Base-by-base conservation (phyloP, 2,329 filamentous ascomycete genomes). In the Penicillium italicum region DNA sequence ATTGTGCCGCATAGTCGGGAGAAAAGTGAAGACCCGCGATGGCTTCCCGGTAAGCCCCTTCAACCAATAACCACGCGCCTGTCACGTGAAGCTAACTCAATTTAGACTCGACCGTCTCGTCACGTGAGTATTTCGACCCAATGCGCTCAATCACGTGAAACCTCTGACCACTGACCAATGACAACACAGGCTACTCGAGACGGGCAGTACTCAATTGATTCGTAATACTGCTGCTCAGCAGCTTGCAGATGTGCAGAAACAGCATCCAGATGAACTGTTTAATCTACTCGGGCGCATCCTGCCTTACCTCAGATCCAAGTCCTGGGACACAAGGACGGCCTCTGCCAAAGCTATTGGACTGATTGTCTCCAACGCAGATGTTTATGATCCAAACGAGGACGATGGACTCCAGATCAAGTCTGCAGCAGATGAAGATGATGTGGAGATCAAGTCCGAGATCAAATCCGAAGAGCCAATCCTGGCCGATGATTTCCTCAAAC, bases 191-290 rank as follows among this genome's bases (percentile, higher is more conserved):
- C 85, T 99, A 72, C 86, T 99, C 67, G 94, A 99, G 82, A 97
- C 94, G 55, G 94, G 94, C 66, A 97, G 93, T 77, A 99, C 94
- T 58, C 88, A 89, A 71, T 82, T 99, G 64, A 97, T 99, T 71
- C 88, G 95, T 65, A 96, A 97, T 71, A 99, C 94, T 60, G 95
- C 94, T 60, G 94, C 96, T 59, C 91, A 95, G 70, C 94, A 99
- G 77, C 83, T 99, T 61, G 94, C 92, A 59, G 94, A 99, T 76
- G 94, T 96, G 74, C 95, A 99, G 76, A 97, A 97, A 72, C 90
- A 94, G 73, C 94, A 97, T 68, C 94, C 94, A 0, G 93, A 99
- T 76, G 95, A 99, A 74, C 80, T 99, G 1, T 97, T 97, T 77
- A 97, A 97, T 70, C 82, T 99, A 7, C 82, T 99, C 12, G 93